phyloP scores from a whole-genome alignment of 768 basidiomycete species.

The Rhodotorula babjevae region DNA sequence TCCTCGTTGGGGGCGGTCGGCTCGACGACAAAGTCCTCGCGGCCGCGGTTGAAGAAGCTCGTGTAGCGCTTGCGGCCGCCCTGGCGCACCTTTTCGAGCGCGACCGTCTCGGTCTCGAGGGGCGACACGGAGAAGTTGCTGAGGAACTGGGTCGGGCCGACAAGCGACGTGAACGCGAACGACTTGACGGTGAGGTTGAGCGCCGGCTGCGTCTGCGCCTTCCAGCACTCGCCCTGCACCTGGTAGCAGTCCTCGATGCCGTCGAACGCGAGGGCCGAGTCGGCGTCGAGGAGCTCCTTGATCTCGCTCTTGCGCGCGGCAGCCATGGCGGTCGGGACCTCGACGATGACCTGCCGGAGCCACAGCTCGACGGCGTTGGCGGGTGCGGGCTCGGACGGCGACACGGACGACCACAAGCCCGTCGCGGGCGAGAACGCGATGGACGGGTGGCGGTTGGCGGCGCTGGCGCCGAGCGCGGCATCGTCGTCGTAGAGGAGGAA shows the following conservation, averaged over 20 bases:
- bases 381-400: conserved; percentile 15
- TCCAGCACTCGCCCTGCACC: conserved; percentile 23
- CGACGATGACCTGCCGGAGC: conserved; percentile 36
- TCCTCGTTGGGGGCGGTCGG: conserved; percentile 52
- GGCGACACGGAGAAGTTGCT: conserved; percentile 19
- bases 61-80: conserved; percentile 24
- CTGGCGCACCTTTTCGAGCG: conserved; percentile 26
- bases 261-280: conserved; percentile 18
- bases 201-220: conserved; percentile 23
- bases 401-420: conserved; percentile 29
- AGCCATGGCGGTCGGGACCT: conserved; percentile 23
- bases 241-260: conserved; percentile 33
- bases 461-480: conserved; percentile 3
- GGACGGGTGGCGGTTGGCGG: conserved; percentile 26
- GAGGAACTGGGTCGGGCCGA: conserved; percentile 22
- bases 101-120: conserved; percentile 29
- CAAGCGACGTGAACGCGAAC: conserved; percentile 34
- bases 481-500: conserved; percentile 38
- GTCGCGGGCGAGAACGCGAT: conserved; percentile 30
- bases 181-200: conserved; percentile 31
- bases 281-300: conserved; percentile 22
- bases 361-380: conserved; percentile 28
- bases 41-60: conserved; percentile 34
- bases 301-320: conserved; percentile 20
- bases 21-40: conserved; percentile 41